phyloP scores from a whole-genome alignment of 352 stramenopile genomes.

The Pythium monospermum region DNA sequence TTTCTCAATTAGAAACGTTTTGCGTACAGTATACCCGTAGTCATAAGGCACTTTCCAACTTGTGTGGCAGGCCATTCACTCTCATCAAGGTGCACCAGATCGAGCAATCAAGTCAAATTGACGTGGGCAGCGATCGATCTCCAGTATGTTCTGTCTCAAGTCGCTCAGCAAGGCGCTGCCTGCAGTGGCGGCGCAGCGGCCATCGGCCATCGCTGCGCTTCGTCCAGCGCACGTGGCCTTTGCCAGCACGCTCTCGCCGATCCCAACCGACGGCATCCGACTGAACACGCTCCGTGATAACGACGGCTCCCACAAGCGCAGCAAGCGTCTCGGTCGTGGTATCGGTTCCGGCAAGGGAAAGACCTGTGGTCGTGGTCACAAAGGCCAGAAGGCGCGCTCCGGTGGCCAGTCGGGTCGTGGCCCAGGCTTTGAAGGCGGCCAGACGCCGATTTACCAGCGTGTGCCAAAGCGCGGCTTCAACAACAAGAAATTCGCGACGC shows the following conservation, averaged over 20 bases:
- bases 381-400: slow-evolving; percentile 94
- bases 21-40: not conserved
- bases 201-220: not conserved
- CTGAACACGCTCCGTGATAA: slow-evolving; percentile 88
- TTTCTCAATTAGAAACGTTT: slow-evolving; percentile 1
- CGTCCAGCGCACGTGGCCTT: slow-evolving; percentile 20
- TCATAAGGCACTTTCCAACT: slow-evolving; percentile 17
- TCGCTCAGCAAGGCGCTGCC: slow-evolving; percentile 50
- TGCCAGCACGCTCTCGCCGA: slow-evolving; percentile 46
- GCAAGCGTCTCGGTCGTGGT: slow-evolving; percentile 89
- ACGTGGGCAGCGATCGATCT: not conserved
- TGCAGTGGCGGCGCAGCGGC: slow-evolving; percentile 12
- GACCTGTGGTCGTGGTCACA: slow-evolving; percentile 95
- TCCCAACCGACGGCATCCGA: slow-evolving; percentile 54
- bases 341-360: slow-evolving; percentile 93
- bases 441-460: slow-evolving; percentile 96
- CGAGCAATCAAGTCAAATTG: not conserved
- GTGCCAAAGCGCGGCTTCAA: slow-evolving; percentile 99
- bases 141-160: slow-evolving; percentile 35
- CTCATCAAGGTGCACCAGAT: slow-evolving; percentile 3
- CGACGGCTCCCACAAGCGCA: slow-evolving; percentile 82
- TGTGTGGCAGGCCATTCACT: slow-evolving; percentile 19
- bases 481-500: slow-evolving; percentile 81
- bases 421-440: slow-evolving; percentile 95
- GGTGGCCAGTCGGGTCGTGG: slow-evolving; percentile 80